These are phyloP conservation scores for Phoma sp. DNA, from an alignment of 2,329 filamentous ascomycete genomes.

Conservation along the genomic window DNA sequence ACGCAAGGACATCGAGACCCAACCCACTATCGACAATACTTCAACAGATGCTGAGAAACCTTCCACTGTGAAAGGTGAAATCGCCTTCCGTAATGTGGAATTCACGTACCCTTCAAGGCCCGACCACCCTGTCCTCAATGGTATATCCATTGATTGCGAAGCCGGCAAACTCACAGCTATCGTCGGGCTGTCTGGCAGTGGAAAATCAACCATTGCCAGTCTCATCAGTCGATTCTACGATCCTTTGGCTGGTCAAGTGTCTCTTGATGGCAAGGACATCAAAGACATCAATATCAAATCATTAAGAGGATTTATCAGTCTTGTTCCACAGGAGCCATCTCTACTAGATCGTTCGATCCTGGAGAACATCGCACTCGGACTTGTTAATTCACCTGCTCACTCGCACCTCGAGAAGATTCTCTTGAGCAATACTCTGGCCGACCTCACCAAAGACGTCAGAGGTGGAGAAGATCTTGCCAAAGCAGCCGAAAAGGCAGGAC, in stretches of 20 bases:
- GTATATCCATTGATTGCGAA: conserved; percentile 45
- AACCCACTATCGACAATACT: conserved; percentile 48
- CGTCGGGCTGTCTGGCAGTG: conserved; percentile 51
- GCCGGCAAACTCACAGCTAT: conserved; percentile 52
- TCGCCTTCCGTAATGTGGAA: conserved; percentile 48
- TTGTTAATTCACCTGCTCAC: conserved; percentile 52
- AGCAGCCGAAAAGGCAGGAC: conserved; percentile 21
- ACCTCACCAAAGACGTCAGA: conserved; percentile 60
- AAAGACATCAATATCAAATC: conserved; percentile 46
- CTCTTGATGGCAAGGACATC: conserved; percentile 59
- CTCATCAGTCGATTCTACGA: conserved; percentile 51
- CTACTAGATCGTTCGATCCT: conserved; percentile 59
- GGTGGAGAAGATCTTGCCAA: conserved; percentile 56
- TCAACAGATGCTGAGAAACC: conserved; percentile 36
- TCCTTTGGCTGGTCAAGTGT: conserved; percentile 60
- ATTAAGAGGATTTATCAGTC: conserved; percentile 46
- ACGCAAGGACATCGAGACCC: conserved; percentile 61
- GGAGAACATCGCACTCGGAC: conserved; percentile 60
- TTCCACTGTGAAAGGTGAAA: conserved; percentile 53
- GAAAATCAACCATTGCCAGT: conserved; percentile 51
- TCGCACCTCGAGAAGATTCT: conserved; percentile 54
- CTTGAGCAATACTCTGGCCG: conserved; percentile 56
- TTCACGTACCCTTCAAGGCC: conserved; percentile 53
- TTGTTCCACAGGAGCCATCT: conserved; percentile 60
- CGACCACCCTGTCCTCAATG: conserved; percentile 47